Evolutionary conservation across 192 early-diverging fungal species (phyloP).

Genomic region (Thoreauomyces humboldtii): DNA sequence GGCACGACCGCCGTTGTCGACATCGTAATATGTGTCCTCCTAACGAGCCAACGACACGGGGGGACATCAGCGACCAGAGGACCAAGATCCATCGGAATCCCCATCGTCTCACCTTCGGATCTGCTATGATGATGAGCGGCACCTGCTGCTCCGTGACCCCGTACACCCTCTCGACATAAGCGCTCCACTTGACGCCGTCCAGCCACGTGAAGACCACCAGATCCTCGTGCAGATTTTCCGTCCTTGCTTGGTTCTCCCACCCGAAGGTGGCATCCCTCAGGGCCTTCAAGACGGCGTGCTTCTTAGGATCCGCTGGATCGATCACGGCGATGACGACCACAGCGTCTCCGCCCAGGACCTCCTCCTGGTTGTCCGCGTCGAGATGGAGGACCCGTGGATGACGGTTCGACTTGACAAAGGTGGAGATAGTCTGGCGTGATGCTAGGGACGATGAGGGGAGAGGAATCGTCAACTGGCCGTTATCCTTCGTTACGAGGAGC

Average conservation of each 20-base stretch:
- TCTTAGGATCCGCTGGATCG: conserved; percentile 33
- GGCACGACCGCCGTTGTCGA: conserved; percentile 12
- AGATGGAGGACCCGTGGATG: conserved; percentile 65
- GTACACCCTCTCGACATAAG: conserved; percentile 45
- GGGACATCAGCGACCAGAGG: not conserved
- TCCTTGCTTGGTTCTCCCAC: conserved; percentile 13
- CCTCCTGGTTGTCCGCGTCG: conserved; percentile 64
- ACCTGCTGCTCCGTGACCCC: conserved; percentile 27
- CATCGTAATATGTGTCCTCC: conserved; percentile 40
- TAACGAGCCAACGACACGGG: too few relatives aligned
- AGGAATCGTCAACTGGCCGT: conserved; percentile 25
- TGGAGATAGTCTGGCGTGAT: too few relatives aligned
- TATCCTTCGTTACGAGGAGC: conserved; percentile 63
- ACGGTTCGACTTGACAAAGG: conserved; percentile 48
- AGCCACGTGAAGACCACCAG: conserved; percentile 36
- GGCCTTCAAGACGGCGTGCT: not conserved
- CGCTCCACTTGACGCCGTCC: conserved; percentile 34
- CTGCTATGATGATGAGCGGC: conserved; percentile 38
- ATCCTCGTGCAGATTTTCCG: conserved; percentile 17
- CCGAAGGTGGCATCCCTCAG: conserved; percentile 10
- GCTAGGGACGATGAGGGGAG: not conserved
- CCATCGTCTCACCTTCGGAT: conserved; percentile 30
- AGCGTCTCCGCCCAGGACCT: conserved; percentile 64
- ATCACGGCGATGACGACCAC: conserved; percentile 66
- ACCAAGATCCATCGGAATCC: not conserved